Conservation (phyloP, 1,284 basidiomycete genomes). For the Vanrija pseudolonga region DNA sequence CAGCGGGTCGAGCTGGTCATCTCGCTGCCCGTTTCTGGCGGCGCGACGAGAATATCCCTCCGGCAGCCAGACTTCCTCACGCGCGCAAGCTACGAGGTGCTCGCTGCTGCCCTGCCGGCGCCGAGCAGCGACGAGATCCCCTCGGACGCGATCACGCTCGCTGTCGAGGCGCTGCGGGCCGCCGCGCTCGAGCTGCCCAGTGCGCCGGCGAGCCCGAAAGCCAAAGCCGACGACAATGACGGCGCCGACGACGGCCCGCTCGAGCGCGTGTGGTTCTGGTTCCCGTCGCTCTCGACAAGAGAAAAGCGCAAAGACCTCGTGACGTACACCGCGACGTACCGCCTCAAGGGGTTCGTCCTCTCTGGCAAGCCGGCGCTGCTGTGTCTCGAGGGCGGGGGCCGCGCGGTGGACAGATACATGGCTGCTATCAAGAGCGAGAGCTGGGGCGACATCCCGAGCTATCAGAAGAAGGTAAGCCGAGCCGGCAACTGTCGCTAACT, state of each 20-base stretch:
- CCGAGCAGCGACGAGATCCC: background rate
- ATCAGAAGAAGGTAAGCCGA: constrained; percentile 48
- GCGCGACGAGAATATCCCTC: constrained; percentile 5
- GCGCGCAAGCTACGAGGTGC: constrained; percentile 13
- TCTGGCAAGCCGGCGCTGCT: constrained; percentile 51
- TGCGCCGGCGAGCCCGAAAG: background rate
- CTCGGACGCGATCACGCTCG: constrained; percentile 30
- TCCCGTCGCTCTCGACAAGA: constrained; percentile 45
- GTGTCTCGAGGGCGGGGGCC: constrained; percentile 48
- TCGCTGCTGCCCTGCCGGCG: constrained; percentile 7
- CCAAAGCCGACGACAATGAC: background rate
- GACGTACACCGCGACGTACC: constrained; percentile 41
- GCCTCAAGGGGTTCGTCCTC: constrained; percentile 50
- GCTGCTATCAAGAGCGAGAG: constrained; percentile 49
- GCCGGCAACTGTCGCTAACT: background rate
- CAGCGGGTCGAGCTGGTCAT: constrained; percentile 3
- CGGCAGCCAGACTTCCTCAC: constrained; percentile 29
- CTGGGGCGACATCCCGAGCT: constrained; percentile 52
- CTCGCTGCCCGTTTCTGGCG: background rate
- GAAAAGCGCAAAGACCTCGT: constrained; percentile 50
- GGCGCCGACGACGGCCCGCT: constrained; percentile 14
- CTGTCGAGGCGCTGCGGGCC: constrained; percentile 22
- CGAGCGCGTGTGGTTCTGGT: constrained; percentile 49
- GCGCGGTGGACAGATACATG: constrained; percentile 47
- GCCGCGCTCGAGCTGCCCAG: background rate